Percentiles rank a stretch among this genome's conserved stretches.
Evolutionary conservation across 371 early-diverging fungal species (phyloP).

Genomic region (Mortierella sp.): DNA sequence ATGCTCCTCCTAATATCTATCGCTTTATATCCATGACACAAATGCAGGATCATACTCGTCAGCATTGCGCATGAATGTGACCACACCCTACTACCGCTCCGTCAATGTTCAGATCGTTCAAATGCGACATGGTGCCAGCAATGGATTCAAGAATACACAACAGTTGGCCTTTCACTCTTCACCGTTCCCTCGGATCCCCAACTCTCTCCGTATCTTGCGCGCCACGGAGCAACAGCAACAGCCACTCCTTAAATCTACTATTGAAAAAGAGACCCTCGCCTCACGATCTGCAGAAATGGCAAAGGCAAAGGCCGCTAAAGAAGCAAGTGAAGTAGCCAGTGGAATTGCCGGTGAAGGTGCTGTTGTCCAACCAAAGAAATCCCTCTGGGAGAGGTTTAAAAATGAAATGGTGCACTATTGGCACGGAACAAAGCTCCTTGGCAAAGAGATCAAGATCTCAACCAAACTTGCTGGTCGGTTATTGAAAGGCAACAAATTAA

Average conservation of each 20-base stretch:
- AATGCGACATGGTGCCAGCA: not conserved
- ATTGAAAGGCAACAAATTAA: conserved; percentile 81
- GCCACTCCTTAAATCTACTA: conserved; percentile 35
- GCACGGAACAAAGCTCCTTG: conserved; percentile 95
- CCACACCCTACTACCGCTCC: conserved; percentile 43
- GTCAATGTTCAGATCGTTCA: conserved; percentile 41
- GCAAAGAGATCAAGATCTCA: conserved; percentile 90
- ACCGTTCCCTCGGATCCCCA: conserved; percentile 44
- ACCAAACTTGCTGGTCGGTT: conserved; percentile 83
- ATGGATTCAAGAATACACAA: not conserved
- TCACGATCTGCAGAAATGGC: conserved; percentile 55
- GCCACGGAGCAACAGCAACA: conserved; percentile 37
- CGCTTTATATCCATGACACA: not conserved
- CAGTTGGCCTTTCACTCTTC: conserved; percentile 34
- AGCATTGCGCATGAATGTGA: conserved; percentile 37
- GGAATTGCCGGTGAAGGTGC: conserved; percentile 49
- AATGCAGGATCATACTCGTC: conserved; percentile 24
- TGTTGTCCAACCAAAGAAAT: conserved; percentile 69
- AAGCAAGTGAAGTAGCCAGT: conserved; percentile 39
- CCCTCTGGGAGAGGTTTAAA: conserved; percentile 85
- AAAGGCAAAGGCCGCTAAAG: conserved; percentile 54
- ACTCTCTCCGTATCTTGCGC: conserved; percentile 41
- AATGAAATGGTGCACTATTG: conserved; percentile 94
- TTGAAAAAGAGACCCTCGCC: conserved; percentile 54
- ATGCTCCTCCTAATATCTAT: not conserved